A percentile compares a stretch with the other conserved stretches of the same genome.
Evolutionary conservation across 2,329 filamentous ascomycete species (phyloP).

Genomic region (Scorias spongiosa): DNA sequence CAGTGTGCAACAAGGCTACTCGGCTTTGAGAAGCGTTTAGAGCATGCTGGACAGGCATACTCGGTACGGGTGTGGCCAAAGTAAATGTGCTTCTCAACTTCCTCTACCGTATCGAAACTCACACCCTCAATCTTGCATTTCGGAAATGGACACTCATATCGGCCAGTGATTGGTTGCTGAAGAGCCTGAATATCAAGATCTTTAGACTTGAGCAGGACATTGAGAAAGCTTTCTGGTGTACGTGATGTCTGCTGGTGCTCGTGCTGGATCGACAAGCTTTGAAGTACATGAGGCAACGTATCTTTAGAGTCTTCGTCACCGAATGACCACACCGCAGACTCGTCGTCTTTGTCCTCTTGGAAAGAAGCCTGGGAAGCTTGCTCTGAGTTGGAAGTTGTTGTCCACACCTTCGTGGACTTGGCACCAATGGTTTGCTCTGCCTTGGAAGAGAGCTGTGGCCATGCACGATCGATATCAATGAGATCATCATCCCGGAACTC

Average conservation of each 20-base stretch:
- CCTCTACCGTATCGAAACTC: conserved; percentile 11
- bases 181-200: conserved; percentile 36
- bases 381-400: too few relatives aligned
- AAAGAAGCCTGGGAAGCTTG: too few relatives aligned
- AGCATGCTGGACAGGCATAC: conserved; percentile 25
- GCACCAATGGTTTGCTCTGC: too few relatives aligned
- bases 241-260: background rate
- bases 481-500: background rate
- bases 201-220: background rate
- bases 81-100: conserved; percentile 24
- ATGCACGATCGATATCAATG: background rate
- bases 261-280: background rate
- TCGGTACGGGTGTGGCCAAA: conserved; percentile 20
- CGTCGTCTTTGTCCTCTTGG: too few relatives aligned
- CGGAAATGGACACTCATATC: conserved; percentile 39
- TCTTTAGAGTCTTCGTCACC: too few relatives aligned
- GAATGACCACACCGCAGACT: too few relatives aligned
- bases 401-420: too few relatives aligned
- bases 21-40: conserved; percentile 24
- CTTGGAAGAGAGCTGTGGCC: too few relatives aligned
- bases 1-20: conserved; percentile 26
- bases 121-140: conserved; percentile 27
- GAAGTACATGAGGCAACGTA: background rate
- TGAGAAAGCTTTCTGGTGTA: conserved; percentile 1
- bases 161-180: conserved; percentile 26